phyloP scores from a whole-genome alignment of 139 green algal genomes.

The Picochlorum costavermella region DNA sequence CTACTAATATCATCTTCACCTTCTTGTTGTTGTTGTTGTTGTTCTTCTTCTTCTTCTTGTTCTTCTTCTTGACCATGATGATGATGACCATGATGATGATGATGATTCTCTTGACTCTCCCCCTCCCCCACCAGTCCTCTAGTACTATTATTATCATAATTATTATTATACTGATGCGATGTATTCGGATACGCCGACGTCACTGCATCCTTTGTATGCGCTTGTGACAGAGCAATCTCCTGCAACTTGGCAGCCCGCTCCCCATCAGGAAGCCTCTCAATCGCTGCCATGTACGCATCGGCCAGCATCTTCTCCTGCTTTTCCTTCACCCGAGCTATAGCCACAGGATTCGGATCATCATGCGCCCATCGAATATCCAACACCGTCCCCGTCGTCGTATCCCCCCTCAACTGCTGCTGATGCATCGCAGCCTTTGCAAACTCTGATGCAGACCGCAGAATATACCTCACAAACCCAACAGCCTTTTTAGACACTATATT shows the following conservation, averaged over 20 bases:
- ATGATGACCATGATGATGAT: too few species aligned
- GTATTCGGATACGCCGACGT: conserved; percentile 26
- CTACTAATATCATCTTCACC: conserved; percentile 11
- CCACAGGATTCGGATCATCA: conserved; percentile 66
- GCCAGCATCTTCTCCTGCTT: conserved; percentile 33
- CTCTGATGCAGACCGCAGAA: conserved; percentile 56
- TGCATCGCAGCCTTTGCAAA: conserved; percentile 77
- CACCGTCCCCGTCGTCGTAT: conserved; percentile 36
- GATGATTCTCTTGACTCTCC: too few species aligned
- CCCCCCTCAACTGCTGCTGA: conserved; percentile 44
- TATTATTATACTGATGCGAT: conserved; percentile 4
- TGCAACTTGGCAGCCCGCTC: conserved; percentile 19
- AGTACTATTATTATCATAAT: too few species aligned
- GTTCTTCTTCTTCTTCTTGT: conserved; percentile 3
- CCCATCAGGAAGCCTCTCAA: conserved; percentile 11
- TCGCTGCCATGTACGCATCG: conserved; percentile 19
- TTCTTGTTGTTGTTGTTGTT: too few species aligned
- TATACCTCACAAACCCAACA: conserved; percentile 59
- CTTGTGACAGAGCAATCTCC: conserved; percentile 21
- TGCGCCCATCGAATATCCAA: conserved; percentile 62
- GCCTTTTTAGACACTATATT: conserved; percentile 56
- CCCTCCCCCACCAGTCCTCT: too few species aligned
- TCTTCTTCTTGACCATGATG: too few species aligned
- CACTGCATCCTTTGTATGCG: conserved; percentile 6
- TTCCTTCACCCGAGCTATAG: conserved; percentile 37